Conservation (phyloP, 805 yeast species). For the Pichia cephalocereana region DNA sequence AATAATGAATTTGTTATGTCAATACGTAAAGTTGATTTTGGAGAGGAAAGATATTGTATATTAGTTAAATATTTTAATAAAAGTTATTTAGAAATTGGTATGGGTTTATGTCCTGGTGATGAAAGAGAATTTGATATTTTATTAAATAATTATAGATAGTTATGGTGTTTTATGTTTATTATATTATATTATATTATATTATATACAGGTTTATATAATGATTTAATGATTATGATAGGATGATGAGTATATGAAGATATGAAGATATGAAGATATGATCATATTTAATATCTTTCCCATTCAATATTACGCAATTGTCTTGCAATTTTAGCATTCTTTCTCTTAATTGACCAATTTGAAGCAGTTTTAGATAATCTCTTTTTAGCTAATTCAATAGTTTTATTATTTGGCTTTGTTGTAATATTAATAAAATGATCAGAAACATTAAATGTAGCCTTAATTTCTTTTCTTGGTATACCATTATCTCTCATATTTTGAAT, state of each 20-base stretch:
- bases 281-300: conserved; percentile 21
- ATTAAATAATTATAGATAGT: too few relatives aligned
- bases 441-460: conserved; percentile 22
- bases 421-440: conserved; percentile 25
- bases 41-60: too few relatives aligned
- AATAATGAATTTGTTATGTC: too few relatives aligned
- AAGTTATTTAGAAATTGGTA: conserved; percentile 11
- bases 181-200: too few relatives aligned
- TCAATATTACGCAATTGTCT: conserved; percentile 15
- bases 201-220: too few relatives aligned
- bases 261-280: neutral
- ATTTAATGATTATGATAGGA: too few relatives aligned
- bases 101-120: conserved; percentile 22
- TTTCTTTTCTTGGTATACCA: conserved; percentile 24
- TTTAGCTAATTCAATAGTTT: conserved; percentile 13
- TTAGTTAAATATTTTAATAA: conserved; percentile 3
- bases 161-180: too few relatives aligned
- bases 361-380: conserved; percentile 14
- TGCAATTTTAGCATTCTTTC: conserved; percentile 17
- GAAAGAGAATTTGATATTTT: conserved; percentile 5
- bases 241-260: neutral
- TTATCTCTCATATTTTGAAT: conserved; percentile 23
- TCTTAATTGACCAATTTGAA: conserved; percentile 20
- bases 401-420: conserved; percentile 19
- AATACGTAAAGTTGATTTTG: too few relatives aligned